These are phyloP conservation scores for Aspergillus spinulosporus DNA, from an alignment of 2,329 filamentous ascomycete genomes.

Conservation along the genomic window DNA sequence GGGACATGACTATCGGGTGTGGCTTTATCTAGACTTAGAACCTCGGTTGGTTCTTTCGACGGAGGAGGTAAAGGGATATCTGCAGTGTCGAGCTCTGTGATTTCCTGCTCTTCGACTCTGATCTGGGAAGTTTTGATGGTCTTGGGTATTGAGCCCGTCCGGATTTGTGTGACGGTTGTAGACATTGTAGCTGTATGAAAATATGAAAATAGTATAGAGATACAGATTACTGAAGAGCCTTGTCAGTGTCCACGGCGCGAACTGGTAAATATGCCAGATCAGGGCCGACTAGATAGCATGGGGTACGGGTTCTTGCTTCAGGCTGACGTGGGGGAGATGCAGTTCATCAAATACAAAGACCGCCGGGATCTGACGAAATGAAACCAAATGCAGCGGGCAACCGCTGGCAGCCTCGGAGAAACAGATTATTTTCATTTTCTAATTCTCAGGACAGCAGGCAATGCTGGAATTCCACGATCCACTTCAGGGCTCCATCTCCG, in stretches of 20 bases:
- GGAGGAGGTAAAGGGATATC: conserved; percentile 69
- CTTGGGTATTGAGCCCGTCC: conserved; percentile 21
- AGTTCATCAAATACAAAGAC: background rate
- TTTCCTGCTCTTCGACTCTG: conserved; percentile 29
- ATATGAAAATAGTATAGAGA: background rate
- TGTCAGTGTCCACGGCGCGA: background rate
- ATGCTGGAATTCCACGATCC: background rate
- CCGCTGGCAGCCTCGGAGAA: conserved; percentile 15
- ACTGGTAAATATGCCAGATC: background rate
- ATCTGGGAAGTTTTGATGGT: conserved; percentile 26
- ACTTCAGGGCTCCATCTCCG: conserved; percentile 1
- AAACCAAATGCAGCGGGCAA: background rate
- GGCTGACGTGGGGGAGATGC: background rate
- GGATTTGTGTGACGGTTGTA: conserved; percentile 28
- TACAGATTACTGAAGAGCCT: background rate
- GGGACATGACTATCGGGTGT: conserved; percentile 82
- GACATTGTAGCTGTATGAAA: conserved; percentile 23
- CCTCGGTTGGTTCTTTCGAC: conserved; percentile 56
- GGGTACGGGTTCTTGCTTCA: too few species aligned
- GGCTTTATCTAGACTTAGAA: conserved; percentile 73
- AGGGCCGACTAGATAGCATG: background rate
- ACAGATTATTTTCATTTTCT: background rate
- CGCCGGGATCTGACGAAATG: background rate
- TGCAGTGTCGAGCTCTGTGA: conserved; percentile 24
- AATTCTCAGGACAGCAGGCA: background rate